Conservation (phyloP, 202 grass and related monocot species). For the Hordeum pubiflorum region DNA sequence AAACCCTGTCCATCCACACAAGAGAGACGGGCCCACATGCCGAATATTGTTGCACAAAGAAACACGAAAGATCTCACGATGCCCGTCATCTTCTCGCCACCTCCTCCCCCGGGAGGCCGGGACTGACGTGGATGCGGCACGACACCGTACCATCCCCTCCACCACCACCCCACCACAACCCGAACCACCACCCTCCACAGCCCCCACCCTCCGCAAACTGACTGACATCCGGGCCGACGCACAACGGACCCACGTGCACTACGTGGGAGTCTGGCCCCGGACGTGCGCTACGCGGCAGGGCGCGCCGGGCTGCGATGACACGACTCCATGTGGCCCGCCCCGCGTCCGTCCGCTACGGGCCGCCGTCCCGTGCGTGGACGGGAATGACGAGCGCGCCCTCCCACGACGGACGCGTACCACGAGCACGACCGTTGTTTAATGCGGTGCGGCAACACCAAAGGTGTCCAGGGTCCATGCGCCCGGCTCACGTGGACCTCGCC, state of each 20-base stretch:
- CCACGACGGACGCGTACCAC: background rate
- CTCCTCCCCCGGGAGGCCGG: background rate
- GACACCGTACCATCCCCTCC: background rate
- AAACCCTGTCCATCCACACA: background rate
- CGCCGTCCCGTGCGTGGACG: background rate
- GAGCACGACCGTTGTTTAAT: conserved; percentile 16
- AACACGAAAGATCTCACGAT: background rate
- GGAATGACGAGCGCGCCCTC: background rate
- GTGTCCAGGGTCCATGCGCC: background rate
- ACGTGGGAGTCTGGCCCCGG: accelerated
- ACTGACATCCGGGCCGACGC: accelerated
- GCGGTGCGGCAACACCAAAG: background rate
- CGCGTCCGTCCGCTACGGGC: background rate
- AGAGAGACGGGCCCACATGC: background rate
- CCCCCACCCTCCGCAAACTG: background rate
- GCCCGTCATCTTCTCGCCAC: background rate
- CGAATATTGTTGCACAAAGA: background rate
- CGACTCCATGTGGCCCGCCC: conserved; percentile 18
- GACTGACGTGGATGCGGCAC: conserved; percentile 3
- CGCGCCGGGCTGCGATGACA: background rate
- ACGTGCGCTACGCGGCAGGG: background rate
- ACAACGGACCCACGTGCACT: accelerated
- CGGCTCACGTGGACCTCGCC: conserved; percentile 27
- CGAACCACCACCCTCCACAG: background rate
- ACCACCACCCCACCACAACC: background rate